Evolutionary conservation across 1,284 basidiomycete genomes (phyloP).

Genomic region (Ustilago sp.): DNA sequence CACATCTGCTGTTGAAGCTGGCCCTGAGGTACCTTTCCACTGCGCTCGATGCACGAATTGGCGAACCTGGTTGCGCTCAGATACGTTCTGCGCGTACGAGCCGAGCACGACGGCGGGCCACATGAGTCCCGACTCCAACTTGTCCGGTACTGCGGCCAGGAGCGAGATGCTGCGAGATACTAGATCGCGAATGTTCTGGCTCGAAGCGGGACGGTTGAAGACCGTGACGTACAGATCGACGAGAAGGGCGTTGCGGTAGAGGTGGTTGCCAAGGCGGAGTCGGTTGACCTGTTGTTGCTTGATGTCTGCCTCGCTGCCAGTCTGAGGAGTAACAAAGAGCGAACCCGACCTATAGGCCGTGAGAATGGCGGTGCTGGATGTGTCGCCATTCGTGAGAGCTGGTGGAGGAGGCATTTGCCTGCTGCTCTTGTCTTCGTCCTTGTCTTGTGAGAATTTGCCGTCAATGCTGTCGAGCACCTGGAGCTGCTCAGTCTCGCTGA

Average conservation of each 20-base stretch:
- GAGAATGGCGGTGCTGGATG: conserved; percentile 6
- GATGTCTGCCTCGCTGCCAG: not conserved
- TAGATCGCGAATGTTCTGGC: conserved; percentile 29
- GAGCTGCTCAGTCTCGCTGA: conserved; percentile 32
- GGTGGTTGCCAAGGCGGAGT: conserved; percentile 40
- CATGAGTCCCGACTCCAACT: conserved; percentile 36
- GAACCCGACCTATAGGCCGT: conserved; percentile 28
- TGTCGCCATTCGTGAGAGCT: not conserved
- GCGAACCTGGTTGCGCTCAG: conserved; percentile 25
- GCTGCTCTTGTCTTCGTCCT: conserved; percentile 6
- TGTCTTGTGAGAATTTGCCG: not conserved
- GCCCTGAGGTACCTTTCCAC: conserved; percentile 32
- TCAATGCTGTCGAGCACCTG: conserved; percentile 15
- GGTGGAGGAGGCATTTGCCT: conserved; percentile 14
- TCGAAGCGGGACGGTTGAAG: conserved; percentile 35
- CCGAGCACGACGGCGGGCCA: conserved; percentile 45
- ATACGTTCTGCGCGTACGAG: conserved; percentile 21
- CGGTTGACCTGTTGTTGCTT: conserved; percentile 40
- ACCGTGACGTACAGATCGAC: conserved; percentile 45
- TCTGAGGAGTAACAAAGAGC: conserved; percentile 19
- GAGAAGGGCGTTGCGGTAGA: conserved; percentile 45
- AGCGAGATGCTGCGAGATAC: conserved; percentile 35
- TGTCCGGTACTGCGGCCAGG: conserved; percentile 25
- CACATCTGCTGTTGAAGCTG: conserved; percentile 22
- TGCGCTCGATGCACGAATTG: conserved; percentile 21